Evolutionary conservation across 208 protist genomes (phyloP).

Genomic region (Lotmaria passim): DNA sequence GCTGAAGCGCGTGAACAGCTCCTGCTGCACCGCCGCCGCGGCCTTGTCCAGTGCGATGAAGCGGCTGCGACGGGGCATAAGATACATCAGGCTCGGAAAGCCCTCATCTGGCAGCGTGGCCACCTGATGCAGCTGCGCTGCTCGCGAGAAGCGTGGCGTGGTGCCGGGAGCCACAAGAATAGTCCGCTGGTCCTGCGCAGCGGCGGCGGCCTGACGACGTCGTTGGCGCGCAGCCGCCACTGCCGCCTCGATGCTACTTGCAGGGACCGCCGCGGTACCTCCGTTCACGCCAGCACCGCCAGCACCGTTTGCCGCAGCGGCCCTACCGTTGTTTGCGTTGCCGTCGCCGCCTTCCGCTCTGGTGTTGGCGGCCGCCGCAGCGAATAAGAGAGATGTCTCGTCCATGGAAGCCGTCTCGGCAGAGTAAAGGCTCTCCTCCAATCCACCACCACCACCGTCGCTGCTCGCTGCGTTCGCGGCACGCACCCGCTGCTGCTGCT

Average conservation of each 20-base stretch:
- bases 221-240: slow-evolving; percentile 18
- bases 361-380: not conserved
- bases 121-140: slow-evolving; percentile 39
- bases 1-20: slow-evolving; percentile 37
- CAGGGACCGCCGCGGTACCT: not conserved
- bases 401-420: slow-evolving; percentile 11
- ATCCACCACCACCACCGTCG: slow-evolving; percentile 3
- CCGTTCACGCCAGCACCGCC: not conserved
- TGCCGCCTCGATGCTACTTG: slow-evolving; percentile 3
- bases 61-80: slow-evolving; percentile 42
- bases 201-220: not conserved
- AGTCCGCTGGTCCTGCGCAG: slow-evolving; percentile 1
- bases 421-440: slow-evolving; percentile 23
- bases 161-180: not conserved
- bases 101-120: slow-evolving; percentile 51
- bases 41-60: slow-evolving; percentile 27
- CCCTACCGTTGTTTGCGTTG: not conserved
- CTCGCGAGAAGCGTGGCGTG: slow-evolving; percentile 26
- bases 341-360: not conserved
- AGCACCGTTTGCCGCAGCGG: not conserved
- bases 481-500: not conserved
- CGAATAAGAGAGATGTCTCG: not conserved
- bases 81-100: slow-evolving; percentile 50
- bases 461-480: not conserved
- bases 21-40: slow-evolving; percentile 28